Conservation (phyloP, 2,329 filamentous ascomycete genomes). For the Fusarium globosum region DNA sequence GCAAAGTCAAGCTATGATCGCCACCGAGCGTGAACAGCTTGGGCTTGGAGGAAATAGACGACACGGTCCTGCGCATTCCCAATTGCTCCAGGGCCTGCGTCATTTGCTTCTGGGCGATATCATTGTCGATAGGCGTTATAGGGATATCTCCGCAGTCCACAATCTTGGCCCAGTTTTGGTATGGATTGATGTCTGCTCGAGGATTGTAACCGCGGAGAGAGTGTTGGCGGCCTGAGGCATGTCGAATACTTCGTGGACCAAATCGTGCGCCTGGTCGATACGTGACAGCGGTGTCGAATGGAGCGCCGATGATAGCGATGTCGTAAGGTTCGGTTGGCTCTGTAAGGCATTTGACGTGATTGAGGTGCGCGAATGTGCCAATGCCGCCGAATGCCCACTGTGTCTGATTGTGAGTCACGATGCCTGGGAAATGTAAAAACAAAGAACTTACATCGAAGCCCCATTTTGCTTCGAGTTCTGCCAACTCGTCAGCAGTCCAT, state of each 20-base stretch:
- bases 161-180: slow-evolving; percentile 81
- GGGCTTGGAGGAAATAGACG: slow-evolving; percentile 52
- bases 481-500: slow-evolving; percentile 62
- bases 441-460: slow-evolving; percentile 60
- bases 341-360: slow-evolving; percentile 75
- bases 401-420: not conserved
- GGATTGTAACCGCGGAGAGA: slow-evolving; percentile 82
- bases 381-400: slow-evolving; percentile 74
- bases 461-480: slow-evolving; percentile 68
- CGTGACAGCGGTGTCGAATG: slow-evolving; percentile 78
- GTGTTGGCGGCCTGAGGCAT: slow-evolving; percentile 83
- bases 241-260: slow-evolving; percentile 86
- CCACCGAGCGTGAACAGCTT: slow-evolving; percentile 77
- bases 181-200: slow-evolving; percentile 84
- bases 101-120: slow-evolving; percentile 84
- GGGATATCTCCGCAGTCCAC: slow-evolving; percentile 93
- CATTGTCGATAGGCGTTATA: slow-evolving; percentile 87
- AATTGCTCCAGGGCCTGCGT: slow-evolving; percentile 81
- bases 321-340: slow-evolving; percentile 72
- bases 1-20: slow-evolving; percentile 79
- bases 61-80: slow-evolving; percentile 53
- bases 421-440: too few species aligned
- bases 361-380: slow-evolving; percentile 79
- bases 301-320: slow-evolving; percentile 77
- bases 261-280: slow-evolving; percentile 76